Base-by-base conservation (phyloP, 2,329 filamentous ascomycete genomes). In the Microcera coccophila region DNA sequence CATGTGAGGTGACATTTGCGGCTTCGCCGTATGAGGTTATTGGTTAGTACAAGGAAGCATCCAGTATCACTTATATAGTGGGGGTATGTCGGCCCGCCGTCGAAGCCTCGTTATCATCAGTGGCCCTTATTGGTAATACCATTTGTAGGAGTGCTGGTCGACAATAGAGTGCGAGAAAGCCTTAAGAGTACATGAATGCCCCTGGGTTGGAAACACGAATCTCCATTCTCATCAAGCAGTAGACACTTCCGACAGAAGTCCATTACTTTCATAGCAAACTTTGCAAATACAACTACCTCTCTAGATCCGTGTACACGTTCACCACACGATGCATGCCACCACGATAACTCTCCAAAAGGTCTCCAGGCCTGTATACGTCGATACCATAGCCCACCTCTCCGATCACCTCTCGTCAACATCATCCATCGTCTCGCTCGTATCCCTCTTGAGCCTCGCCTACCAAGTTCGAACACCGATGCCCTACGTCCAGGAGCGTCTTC, bases 401-500 rank as follows among this genome's bases (percentile, higher is more conserved):
- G 59, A 62, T 2, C 54, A 59, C 37, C 52, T 66, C 36, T 53
- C 48, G 4, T 54, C 50, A 44, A 63, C 62, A 55, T 58, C 57
- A 3, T 57, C 58, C 21, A 54, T 62, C 38, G 53, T 55, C 33
- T 53, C 62, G 16, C 63, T 66, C 36, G 59, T 66, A 49, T 59
- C 54, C 18, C 62, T 66, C 42, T 45, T 66, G 38, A 50, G 61
- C 28, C 53, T 66, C 39, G 57, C 63, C 33, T 66, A 64, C 44
- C 55, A 57, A 39, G 52, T 57, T 40, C 54, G 54, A 22, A 54
- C 50, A 21, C 61, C 62, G 8, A 47, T 47, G 4, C 53, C 52
- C 11, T 43, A 44, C 3, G 48, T 48, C 35, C 55, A 63, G 32
- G 52, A 57, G 22, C 62, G 58, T n/a, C 62, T 66, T 39, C 47